Conservation (phyloP, 208 protist genomes). For the Jaenimonas drosophilae region DNA sequence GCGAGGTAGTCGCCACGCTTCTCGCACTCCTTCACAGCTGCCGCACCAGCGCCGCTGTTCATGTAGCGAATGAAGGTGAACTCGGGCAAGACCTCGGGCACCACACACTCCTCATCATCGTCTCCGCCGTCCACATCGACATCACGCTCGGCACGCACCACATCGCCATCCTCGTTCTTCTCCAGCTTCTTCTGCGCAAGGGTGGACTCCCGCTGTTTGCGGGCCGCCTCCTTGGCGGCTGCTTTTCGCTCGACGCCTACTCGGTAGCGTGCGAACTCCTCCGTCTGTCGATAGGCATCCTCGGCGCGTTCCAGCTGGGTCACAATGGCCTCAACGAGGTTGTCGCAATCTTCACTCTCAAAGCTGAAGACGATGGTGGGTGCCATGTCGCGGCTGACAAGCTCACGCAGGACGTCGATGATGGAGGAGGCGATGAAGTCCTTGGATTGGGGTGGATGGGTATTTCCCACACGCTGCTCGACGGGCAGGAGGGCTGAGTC, state of each 20-base stretch:
- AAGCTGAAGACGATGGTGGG: slow-evolving; percentile 90
- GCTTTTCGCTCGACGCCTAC: slow-evolving; percentile 50
- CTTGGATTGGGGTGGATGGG: slow-evolving; percentile 39
- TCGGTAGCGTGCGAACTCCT: slow-evolving; percentile 81
- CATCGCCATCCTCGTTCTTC: slow-evolving; percentile 64
- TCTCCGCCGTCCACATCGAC: slow-evolving; percentile 27
- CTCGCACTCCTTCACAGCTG: slow-evolving; percentile 52
- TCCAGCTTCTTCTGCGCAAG: slow-evolving; percentile 67
- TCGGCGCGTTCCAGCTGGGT: slow-evolving; percentile 72
- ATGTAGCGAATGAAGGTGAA: slow-evolving; percentile 76
- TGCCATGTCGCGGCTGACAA: slow-evolving; percentile 78
- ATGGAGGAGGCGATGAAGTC: slow-evolving; percentile 77
- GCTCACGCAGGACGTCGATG: slow-evolving; percentile 82
- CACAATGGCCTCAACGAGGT: slow-evolving; percentile 75
- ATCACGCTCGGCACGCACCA: slow-evolving; percentile 36
- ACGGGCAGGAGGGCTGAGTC: slow-evolving; percentile 13
- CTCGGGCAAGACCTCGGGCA: slow-evolving; percentile 80
- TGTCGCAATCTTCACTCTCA: slow-evolving; percentile 79
- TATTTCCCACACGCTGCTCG: not conserved
- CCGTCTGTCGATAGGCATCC: slow-evolving; percentile 61
- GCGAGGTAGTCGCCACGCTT: slow-evolving; percentile 62
- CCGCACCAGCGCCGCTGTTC: slow-evolving; percentile 21
- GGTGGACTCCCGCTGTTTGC: slow-evolving; percentile 59
- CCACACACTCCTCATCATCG: slow-evolving; percentile 44
- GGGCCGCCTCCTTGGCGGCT: slow-evolving; percentile 36